Evolutionary conservation across 768 basidiomycete species (phyloP), one percentile per base, ranked within the genome.

Genomic region (Fomitopsis serialis): DNA sequence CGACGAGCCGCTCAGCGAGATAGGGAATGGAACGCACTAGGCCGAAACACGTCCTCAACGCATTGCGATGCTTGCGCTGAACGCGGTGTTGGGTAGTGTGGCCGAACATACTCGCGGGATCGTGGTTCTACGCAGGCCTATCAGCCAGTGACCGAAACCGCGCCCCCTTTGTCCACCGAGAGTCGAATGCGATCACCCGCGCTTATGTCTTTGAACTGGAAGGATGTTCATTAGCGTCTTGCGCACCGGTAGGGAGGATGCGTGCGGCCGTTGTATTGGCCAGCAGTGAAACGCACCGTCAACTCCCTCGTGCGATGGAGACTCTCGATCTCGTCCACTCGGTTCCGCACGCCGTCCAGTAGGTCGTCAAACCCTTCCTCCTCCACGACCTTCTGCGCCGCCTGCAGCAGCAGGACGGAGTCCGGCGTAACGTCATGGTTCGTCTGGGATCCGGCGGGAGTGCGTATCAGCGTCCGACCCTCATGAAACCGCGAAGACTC

Each of bases 281-380:
- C 3, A 12, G 40, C 29, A 40, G 11, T 23, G 24, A 50, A 57
- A 72, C 79, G 34, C 60, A 89, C 87, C 42, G 85, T 89, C 55
- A 90, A 67, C 68, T 91, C 88, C 53, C 86, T 72, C 22, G 89
- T 91, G 42, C 89, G 77, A 58, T 89, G 88, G 53, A 92, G 63
- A 66, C 85, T 87, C 70, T 95, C 92, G 61, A 95, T 94, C 68
- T 89, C 86, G 66, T 92, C 88, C 37, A 94, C 82, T 13, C 93
- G 76, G 54, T 80, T 81, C 47, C 88, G 75, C 5, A 92, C 91
- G 48, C 74, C 75, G 56, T 90, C 78, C 17, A 92, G 75, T 34
- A 84, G 63, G n/a, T 89, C 85, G 47, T 92, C 84, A 62, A 95
- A 94, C 9, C 81, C 90, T 45, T 86, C 82, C 65, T 85, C 85